Percentiles rank a stretch among this genome's conserved stretches.
Conservation (phyloP, 345 rosid species). For the Cardamine occulta region DNA sequence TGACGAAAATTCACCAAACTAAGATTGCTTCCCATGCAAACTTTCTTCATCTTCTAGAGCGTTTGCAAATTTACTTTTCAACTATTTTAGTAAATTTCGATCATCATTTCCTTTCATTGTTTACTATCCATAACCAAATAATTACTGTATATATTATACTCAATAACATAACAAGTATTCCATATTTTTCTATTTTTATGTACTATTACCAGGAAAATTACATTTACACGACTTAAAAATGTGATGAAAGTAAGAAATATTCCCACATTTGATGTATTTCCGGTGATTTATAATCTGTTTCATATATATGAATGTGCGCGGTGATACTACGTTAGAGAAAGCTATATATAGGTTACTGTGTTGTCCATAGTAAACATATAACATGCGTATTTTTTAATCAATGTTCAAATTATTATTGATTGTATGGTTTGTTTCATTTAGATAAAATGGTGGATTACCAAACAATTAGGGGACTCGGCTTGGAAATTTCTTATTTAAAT, state of each 20-base stretch:
- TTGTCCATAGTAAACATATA: neutral
- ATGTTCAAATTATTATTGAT: neutral
- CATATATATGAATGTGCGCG: neutral
- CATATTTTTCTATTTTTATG: neutral
- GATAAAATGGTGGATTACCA: neutral
- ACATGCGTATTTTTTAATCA: neutral
- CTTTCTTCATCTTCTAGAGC: conserved; percentile 43
- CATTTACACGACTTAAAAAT: neutral
- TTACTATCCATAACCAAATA: neutral
- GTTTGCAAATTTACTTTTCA: neutral
- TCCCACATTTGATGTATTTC: neutral
- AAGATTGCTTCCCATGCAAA: conserved; percentile 48
- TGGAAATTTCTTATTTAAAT: neutral
- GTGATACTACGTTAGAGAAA: neutral
- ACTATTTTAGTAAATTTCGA: neutral
- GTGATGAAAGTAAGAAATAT: neutral
- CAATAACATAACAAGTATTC: neutral
- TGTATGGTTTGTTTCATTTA: neutral
- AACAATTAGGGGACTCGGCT: neutral
- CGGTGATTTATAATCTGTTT: neutral
- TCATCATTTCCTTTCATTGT: conserved; percentile 1
- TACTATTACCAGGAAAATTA: neutral
- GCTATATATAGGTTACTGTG: neutral
- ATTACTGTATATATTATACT: neutral
- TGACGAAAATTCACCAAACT: conserved; percentile 50